A percentile compares a stretch with the other conserved stretches of the same genome.
These are phyloP conservation scores for Telfairia occidentalis DNA, from an alignment of 331 rosid genomes.

Conservation along the genomic window DNA sequence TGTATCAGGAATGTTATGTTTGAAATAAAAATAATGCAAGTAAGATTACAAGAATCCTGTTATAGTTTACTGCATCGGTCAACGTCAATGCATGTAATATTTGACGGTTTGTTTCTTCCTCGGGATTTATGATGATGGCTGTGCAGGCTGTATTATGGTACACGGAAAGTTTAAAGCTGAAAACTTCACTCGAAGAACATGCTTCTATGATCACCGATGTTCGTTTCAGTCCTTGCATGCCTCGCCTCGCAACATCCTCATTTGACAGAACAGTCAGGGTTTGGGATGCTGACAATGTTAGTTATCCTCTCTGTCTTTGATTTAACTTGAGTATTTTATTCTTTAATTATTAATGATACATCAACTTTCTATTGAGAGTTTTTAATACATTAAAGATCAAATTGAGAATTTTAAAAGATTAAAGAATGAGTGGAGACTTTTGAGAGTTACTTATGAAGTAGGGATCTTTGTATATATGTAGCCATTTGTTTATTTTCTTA, in stretches of 20 bases:
- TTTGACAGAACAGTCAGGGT: constrained; percentile 94
- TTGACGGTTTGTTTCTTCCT: not conserved
- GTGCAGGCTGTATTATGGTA: constrained; percentile 84
- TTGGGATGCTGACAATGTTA: constrained; percentile 95
- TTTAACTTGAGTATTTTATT: not conserved
- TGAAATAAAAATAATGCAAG: not conserved
- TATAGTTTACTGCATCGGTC: not conserved
- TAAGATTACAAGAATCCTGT: not conserved
- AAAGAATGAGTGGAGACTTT: not conserved
- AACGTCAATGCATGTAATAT: not conserved
- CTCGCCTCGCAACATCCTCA: constrained; percentile 89
- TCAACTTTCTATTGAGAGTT: not conserved
- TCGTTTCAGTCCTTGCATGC: constrained; percentile 82
- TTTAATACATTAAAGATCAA: not conserved
- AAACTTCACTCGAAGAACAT: constrained; percentile 78
- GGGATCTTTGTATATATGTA: not conserved
- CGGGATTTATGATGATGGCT: constrained; percentile 14
- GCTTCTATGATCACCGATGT: constrained; percentile 76
- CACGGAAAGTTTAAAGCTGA: constrained; percentile 62
- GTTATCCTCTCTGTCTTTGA: constrained; percentile 18
- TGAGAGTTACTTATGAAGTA: not conserved
- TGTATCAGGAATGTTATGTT: not conserved
- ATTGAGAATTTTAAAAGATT: not conserved
- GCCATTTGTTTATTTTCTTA: not conserved
- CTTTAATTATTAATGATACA: not conserved